A percentile compares a stretch with the other conserved stretches of the same genome.
Conservation (phyloP, 2,329 filamentous ascomycete species). For the Fusarium protoensiforme region DNA sequence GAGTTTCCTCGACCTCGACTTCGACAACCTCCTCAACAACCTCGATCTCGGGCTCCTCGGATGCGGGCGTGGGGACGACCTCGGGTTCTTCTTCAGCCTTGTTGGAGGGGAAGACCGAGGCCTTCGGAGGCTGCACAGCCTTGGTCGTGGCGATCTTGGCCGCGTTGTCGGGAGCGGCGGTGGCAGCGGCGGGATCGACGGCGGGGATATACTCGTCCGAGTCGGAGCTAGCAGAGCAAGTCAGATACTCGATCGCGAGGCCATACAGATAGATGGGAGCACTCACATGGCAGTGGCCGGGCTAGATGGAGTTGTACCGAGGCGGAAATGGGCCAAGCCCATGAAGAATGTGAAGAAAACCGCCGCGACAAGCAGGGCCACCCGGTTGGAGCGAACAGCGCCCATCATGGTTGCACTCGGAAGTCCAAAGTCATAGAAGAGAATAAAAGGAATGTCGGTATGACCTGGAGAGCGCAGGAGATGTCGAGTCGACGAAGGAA, state of each 20-base stretch:
- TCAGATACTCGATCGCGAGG: neutral
- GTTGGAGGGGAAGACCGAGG: neutral
- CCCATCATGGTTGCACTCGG: constrained; percentile 4
- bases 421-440: constrained; percentile 1
- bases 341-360: constrained; percentile 22
- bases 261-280: neutral
- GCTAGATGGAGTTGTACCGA: neutral
- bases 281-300: neutral
- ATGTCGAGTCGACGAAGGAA: neutral
- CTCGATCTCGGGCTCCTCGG: neutral
- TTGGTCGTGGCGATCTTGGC: neutral
- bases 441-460: neutral
- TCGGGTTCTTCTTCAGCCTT: neutral
- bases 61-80: neutral
- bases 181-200: neutral
- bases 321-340: constrained; percentile 12
- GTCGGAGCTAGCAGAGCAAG: neutral
- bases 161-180: neutral
- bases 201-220: neutral
- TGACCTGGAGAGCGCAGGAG: neutral
- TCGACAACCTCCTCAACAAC: neutral
- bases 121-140: neutral
- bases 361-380: constrained; percentile 8
- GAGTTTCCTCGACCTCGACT: neutral
- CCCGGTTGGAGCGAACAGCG: constrained; percentile 15